phyloP scores from a whole-genome alignment of 176 grass and related monocot species.

The Areca catechu region DNA sequence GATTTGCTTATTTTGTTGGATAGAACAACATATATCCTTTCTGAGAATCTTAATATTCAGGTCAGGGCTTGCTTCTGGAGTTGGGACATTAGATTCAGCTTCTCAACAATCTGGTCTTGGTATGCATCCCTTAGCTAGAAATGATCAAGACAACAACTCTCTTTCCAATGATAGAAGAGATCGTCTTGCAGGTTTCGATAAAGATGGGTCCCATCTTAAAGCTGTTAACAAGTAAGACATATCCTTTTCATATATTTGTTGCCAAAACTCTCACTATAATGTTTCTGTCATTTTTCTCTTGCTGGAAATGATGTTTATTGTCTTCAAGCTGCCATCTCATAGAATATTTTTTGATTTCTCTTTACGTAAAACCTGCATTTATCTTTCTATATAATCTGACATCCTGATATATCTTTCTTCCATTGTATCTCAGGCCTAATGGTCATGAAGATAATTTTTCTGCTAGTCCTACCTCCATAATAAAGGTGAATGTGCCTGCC shows the following conservation, averaged over 20 bases:
- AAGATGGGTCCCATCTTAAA: constrained; percentile 41
- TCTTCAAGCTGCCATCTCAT: too few relatives aligned
- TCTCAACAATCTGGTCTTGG: constrained; percentile 54
- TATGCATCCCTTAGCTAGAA: constrained; percentile 46
- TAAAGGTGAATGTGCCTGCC: constrained; percentile 49
- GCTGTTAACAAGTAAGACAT: constrained; percentile 68
- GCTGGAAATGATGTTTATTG: too few relatives aligned
- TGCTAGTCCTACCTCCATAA: constrained; percentile 35
- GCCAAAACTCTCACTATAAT: too few relatives aligned
- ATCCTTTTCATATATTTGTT: background rate
- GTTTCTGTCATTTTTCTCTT: too few relatives aligned
- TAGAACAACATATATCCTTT: too few relatives aligned
- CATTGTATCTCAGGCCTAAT: constrained; percentile 40
- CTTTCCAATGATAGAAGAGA: constrained; percentile 63
- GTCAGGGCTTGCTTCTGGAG: constrained; percentile 33
- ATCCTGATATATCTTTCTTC: background rate
- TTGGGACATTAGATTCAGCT: constrained; percentile 49
- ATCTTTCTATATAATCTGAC: too few relatives aligned
- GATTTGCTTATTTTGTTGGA: too few relatives aligned
- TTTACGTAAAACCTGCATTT: too few relatives aligned
- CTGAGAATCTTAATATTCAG: constrained; percentile 30
- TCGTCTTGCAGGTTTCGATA: constrained; percentile 46
- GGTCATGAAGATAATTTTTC: constrained; percentile 40
- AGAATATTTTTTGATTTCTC: too few relatives aligned
- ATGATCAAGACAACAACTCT: constrained; percentile 47